phyloP scores from a whole-genome alignment of 163 green algal genomes.

The Prototheca wickerhamii region DNA sequence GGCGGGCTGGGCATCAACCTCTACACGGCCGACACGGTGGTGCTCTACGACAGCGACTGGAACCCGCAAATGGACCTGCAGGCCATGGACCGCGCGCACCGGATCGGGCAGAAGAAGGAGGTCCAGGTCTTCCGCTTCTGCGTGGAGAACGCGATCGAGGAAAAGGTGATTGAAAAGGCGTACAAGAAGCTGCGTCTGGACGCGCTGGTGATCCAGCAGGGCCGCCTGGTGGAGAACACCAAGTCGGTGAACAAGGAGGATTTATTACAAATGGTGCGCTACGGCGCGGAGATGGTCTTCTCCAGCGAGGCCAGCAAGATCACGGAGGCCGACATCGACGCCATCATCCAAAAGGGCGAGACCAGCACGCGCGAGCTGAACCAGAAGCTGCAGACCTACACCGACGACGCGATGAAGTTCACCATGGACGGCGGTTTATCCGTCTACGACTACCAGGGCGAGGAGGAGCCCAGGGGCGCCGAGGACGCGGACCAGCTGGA shows the following conservation, averaged over 20 bases:
- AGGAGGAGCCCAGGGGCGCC: conserved; percentile 47
- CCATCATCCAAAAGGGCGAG: conserved; percentile 81
- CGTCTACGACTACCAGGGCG: conserved; percentile 81
- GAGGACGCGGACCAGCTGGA: conserved; percentile 36
- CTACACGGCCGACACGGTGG: conserved; percentile 88
- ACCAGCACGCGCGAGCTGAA: conserved; percentile 74
- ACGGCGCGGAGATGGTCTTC: conserved; percentile 97
- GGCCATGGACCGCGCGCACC: conserved; percentile 96
- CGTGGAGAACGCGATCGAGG: conserved; percentile 95
- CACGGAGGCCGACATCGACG: conserved; percentile 94
- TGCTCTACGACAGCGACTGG: conserved; percentile 97
- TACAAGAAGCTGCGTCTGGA: conserved; percentile 99
- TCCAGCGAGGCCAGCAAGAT: conserved; percentile 62
- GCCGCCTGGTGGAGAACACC: conserved; percentile 86
- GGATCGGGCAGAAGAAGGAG: conserved; percentile 99
- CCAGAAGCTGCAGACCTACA: conserved; percentile 94
- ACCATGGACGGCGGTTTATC: conserved; percentile 84
- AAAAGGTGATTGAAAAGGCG: conserved; percentile 99
- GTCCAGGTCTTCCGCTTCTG: conserved; percentile 97
- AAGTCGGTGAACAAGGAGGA: conserved; percentile 97
- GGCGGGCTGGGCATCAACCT: conserved; percentile 97
- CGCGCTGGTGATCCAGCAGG: conserved; percentile 98
- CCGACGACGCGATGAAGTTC: conserved; percentile 91
- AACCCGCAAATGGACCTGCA: conserved; percentile 86
- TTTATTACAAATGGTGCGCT: conserved; percentile 94